phyloP scores from a whole-genome alignment of 2,329 filamentous ascomycete species.

The Myriosclerotinia curreyana region DNA sequence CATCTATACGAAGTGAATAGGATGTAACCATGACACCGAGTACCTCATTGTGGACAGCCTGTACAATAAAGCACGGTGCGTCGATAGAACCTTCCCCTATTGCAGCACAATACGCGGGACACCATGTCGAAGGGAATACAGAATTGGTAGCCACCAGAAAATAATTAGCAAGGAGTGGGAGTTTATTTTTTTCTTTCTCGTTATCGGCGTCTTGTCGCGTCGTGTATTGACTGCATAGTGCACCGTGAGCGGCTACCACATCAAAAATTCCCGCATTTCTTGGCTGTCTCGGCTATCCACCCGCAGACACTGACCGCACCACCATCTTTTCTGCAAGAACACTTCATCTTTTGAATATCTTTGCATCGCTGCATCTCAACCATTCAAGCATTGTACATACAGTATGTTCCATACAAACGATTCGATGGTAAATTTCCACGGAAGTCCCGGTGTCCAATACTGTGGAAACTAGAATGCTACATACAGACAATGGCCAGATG shows the following conservation, averaged over 20 bases:
- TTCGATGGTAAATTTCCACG: neutral
- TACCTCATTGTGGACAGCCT: neutral
- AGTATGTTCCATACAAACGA: neutral
- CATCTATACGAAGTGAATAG: neutral
- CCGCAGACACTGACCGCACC: conserved; percentile 3
- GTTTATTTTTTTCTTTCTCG: neutral
- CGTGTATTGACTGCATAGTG: neutral
- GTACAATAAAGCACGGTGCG: neutral
- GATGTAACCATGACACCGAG: neutral
- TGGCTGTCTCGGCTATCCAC: neutral
- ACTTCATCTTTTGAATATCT: conserved; percentile 5
- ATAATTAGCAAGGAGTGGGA: neutral
- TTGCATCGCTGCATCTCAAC: conserved; percentile 1
- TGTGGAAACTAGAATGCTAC: conserved; percentile 3
- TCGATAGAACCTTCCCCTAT: neutral
- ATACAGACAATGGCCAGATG: neutral
- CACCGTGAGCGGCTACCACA: neutral
- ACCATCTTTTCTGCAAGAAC: conserved; percentile 20
- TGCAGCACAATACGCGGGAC: conserved; percentile 6
- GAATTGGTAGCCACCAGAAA: neutral
- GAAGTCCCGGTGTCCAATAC: neutral
- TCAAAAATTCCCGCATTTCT: neutral
- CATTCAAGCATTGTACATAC: neutral
- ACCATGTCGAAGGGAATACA: neutral
- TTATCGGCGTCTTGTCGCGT: neutral